Conservation (phyloP, 169 alveolate genomes). For the Theileria annulata region DNA sequence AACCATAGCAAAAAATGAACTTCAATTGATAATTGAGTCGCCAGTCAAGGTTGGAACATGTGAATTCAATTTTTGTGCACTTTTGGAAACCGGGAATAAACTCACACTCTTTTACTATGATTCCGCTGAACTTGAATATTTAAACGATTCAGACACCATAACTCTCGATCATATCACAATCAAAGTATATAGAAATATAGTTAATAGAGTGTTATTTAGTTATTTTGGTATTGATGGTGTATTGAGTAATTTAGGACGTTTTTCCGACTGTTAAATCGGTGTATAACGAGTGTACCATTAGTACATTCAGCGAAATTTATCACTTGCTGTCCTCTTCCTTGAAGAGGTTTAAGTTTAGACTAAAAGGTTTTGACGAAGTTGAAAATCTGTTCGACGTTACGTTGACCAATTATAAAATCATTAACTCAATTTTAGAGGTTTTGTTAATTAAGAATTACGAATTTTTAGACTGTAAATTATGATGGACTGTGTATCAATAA, state of each 20-base stretch:
- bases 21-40: background rate
- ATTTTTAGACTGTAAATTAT: slow-evolving; percentile 11
- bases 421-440: background rate
- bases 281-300: background rate
- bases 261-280: slow-evolving; percentile 2
- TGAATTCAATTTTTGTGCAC: background rate
- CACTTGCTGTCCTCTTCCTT: background rate
- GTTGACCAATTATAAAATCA: background rate
- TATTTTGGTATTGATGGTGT: too few species aligned
- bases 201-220: too few species aligned
- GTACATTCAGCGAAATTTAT: background rate
- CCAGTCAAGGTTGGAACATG: background rate
- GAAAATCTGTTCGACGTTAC: slow-evolving; percentile 1
- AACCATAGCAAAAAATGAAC: background rate
- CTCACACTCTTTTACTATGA: slow-evolving; percentile 3
- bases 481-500: slow-evolving; percentile 59
- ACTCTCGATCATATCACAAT: slow-evolving; percentile 1
- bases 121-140: background rate
- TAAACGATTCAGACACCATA: background rate
- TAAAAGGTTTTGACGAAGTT: slow-evolving; percentile 18
- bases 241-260: background rate
- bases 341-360: background rate
- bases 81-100: background rate
- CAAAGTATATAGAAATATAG: background rate
- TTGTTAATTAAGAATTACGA: background rate